phyloP scores from a whole-genome alignment of 495 filamentous ascomycete species.

The Chaetomium fimeti region DNA sequence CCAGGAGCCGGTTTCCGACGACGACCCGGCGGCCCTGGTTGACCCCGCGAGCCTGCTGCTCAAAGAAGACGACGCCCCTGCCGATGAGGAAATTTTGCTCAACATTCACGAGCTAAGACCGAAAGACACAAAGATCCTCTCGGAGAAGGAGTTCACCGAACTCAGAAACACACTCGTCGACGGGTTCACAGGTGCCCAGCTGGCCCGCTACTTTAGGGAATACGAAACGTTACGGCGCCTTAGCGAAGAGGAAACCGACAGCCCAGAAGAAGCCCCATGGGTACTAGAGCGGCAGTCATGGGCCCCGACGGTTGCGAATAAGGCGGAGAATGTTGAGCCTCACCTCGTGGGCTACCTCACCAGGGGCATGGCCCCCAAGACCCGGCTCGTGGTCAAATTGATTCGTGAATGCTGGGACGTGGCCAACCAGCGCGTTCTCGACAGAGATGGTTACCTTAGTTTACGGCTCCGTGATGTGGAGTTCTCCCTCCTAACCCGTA shows the following conservation, averaged over 20 bases:
- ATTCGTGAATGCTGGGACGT: conserved; percentile 47
- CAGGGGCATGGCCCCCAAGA: conserved; percentile 30
- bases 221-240: conserved; percentile 12
- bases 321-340: conserved; percentile 13
- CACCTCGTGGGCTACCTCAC: conserved; percentile 32
- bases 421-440: conserved; percentile 31
- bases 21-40: conserved; percentile 4
- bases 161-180: conserved; percentile 38
- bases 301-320: conserved; percentile 29
- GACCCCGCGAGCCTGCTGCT: conserved; percentile 37
- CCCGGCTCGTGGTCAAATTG: conserved; percentile 39
- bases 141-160: conserved; percentile 38
- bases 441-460: conserved; percentile 35
- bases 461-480: conserved; percentile 35
- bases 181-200: conserved; percentile 47
- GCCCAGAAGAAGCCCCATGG: conserved; percentile 29
- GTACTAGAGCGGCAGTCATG: conserved; percentile 34
- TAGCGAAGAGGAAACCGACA: conserved; percentile 2
- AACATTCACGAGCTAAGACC: conserved; percentile 49
- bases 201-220: conserved; percentile 39
- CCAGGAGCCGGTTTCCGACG: no score
- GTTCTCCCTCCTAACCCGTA: conserved; percentile 44
- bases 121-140: conserved; percentile 28
- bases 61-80: conserved; percentile 27
- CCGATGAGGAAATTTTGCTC: conserved; percentile 34